These are phyloP conservation scores for Leccinellum albellum DNA, from an alignment of 768 basidiomycete species.

Conservation along the genomic window DNA sequence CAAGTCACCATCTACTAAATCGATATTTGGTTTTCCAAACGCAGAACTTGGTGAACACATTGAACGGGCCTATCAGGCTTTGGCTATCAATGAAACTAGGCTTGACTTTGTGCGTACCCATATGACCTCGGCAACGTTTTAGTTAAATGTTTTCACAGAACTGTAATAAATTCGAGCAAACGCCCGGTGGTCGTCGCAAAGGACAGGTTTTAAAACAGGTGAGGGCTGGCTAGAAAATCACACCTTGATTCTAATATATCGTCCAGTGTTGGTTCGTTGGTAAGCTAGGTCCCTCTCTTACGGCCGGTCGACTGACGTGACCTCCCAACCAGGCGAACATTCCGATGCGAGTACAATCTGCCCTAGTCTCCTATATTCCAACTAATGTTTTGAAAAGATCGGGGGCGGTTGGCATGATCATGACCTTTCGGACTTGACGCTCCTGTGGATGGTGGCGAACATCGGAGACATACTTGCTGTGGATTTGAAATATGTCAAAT, in stretches of 20 bases:
- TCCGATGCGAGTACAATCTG: constrained; percentile 15
- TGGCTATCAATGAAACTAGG: constrained; percentile 66
- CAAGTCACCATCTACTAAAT: constrained; percentile 40
- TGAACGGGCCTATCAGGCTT: constrained; percentile 61
- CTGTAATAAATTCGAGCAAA: constrained; percentile 62
- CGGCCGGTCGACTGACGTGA: background rate
- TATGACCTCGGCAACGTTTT: background rate
- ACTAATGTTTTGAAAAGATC: constrained; percentile 37
- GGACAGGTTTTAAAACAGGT: constrained; percentile 64
- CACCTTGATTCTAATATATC: constrained; percentile 5
- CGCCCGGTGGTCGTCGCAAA: constrained; percentile 46
- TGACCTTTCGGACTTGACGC: constrained; percentile 61
- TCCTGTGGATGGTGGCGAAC: constrained; percentile 64
- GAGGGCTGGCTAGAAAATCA: constrained; percentile 6
- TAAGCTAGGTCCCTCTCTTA: constrained; percentile 23
- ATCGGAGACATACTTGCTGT: constrained; percentile 53
- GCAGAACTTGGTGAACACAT: constrained; percentile 58
- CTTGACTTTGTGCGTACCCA: constrained; percentile 57
- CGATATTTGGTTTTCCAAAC: constrained; percentile 66
- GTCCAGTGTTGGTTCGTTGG: constrained; percentile 70
- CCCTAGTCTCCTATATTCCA: background rate
- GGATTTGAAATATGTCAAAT: constrained; percentile 49
- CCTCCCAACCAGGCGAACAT: constrained; percentile 26
- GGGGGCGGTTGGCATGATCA: constrained; percentile 69
- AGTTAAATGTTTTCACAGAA: constrained; percentile 35